These are phyloP conservation scores for Cyamopsis tetragonoloba DNA, from an alignment of 306 rosid genomes.

Conservation along the genomic window DNA sequence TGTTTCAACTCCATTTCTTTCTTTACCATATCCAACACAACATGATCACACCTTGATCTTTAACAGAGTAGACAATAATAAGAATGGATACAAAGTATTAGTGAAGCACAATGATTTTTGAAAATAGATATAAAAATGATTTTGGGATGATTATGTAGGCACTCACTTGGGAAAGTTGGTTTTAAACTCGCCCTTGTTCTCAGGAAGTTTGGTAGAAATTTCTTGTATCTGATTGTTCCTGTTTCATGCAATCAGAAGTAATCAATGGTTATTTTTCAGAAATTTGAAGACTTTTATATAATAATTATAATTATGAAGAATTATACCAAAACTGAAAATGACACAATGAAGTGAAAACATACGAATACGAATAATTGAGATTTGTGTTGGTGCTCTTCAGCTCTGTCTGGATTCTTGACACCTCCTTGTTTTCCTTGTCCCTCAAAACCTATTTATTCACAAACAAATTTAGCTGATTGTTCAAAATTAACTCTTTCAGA, in stretches of 20 bases:
- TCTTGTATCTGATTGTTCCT: conserved; percentile 23
- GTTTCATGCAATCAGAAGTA: neutral
- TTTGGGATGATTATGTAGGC: neutral
- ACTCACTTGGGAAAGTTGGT: conserved; percentile 31
- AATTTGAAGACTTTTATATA: no score
- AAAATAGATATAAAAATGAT: no score
- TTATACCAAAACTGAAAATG: neutral
- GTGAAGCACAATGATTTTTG: no score
- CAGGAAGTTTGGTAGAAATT: conserved; percentile 19
- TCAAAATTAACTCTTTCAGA: neutral
- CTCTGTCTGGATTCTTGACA: conserved; percentile 63
- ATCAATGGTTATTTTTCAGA: neutral
- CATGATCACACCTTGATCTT: conserved; percentile 65
- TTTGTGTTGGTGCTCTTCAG: conserved; percentile 54
- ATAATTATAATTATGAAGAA: neutral
- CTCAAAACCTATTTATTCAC: conserved; percentile 47
- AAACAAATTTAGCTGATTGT: neutral
- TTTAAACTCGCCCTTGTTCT: conserved; percentile 10
- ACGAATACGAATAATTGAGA: conserved; percentile 58
- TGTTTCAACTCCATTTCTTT: conserved; percentile 69
- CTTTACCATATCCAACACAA: conserved; percentile 55
- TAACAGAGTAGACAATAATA: neutral
- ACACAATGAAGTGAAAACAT: neutral
- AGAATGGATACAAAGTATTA: neutral
- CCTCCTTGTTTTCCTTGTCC: conserved; percentile 63